phyloP scores from a whole-genome alignment of 371 early-diverging fungal genomes.

The Apophysomyces elegans region DNA sequence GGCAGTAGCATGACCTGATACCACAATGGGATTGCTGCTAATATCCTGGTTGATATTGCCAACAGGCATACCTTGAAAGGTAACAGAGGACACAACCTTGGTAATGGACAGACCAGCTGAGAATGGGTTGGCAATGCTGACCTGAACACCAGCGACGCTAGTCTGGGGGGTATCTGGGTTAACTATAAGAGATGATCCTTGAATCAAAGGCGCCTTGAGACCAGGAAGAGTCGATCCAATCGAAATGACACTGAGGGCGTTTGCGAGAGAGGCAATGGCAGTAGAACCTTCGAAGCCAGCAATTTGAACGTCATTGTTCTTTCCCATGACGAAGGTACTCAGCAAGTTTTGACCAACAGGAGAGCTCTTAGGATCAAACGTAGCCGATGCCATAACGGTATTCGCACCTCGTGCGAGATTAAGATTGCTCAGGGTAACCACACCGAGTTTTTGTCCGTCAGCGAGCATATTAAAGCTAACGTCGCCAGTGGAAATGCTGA shows the following conservation, averaged over 20 bases:
- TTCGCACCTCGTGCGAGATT: constrained; percentile 51
- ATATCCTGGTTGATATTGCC: constrained; percentile 56
- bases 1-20: constrained; percentile 37
- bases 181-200: constrained; percentile 48
- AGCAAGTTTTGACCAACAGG: constrained; percentile 51
- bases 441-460: constrained; percentile 45
- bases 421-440: constrained; percentile 48
- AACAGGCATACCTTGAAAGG: constrained; percentile 50
- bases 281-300: constrained; percentile 49
- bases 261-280: constrained; percentile 47
- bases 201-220: constrained; percentile 45
- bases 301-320: constrained; percentile 50
- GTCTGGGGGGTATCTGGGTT: constrained; percentile 41
- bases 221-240: constrained; percentile 55
- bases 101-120: constrained; percentile 51
- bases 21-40: constrained; percentile 36
- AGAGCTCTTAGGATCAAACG: constrained; percentile 51
- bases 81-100: constrained; percentile 47
- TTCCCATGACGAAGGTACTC: constrained; percentile 57
- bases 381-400: constrained; percentile 42
- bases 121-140: constrained; percentile 60
- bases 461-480: constrained; percentile 48
- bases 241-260: constrained; percentile 46
- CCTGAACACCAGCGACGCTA: constrained; percentile 48
- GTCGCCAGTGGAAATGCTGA: constrained; percentile 58